These are phyloP conservation scores for Cryptococcus sp. DNA, from an alignment of 1,284 basidiomycete genomes.

Conservation along the genomic window DNA sequence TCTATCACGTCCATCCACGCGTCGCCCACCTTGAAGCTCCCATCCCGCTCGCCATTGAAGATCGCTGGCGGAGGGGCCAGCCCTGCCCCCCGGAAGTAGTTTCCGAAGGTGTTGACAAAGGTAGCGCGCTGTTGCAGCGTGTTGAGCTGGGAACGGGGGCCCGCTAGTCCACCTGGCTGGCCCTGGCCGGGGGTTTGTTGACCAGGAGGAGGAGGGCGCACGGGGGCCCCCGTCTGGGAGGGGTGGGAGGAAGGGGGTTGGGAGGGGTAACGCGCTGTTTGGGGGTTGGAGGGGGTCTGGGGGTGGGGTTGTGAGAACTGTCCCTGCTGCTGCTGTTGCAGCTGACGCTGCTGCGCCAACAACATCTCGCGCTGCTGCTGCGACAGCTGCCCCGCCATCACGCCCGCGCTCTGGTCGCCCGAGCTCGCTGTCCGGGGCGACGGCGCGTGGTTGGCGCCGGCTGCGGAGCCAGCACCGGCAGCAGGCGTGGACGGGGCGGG, in stretches of 20 bases:
- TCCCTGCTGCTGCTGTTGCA: conserved; percentile 3
- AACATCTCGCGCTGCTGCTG: conserved; percentile 14
- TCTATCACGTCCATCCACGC: conserved; percentile 40
- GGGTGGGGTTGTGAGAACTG: too few relatives aligned
- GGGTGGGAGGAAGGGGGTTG: not conserved
- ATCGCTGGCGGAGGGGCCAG: conserved; percentile 32
- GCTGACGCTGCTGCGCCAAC: not conserved
- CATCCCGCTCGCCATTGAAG: conserved; percentile 38
- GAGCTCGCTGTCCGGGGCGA: conserved; percentile 4
- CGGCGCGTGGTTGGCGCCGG: conserved; percentile 5
- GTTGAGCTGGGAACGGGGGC: conserved; percentile 5
- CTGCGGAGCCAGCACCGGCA: not conserved
- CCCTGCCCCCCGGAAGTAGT: conserved; percentile 25
- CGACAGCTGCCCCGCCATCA: conserved; percentile 8
- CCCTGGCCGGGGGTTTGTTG: conserved; percentile 2
- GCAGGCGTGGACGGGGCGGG: not conserved
- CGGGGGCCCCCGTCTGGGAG: conserved; percentile 3
- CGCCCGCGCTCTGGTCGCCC: not conserved
- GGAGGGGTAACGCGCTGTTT: conserved; percentile 6
- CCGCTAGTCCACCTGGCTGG: conserved; percentile 3
- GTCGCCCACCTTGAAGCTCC: conserved; percentile 34
- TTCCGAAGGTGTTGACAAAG: conserved; percentile 31
- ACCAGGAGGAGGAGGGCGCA: conserved; percentile 1
- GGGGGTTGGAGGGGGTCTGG: conserved; percentile 15
- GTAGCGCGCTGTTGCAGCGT: conserved; percentile 26